Percentiles rank a stretch among this genome's conserved stretches.
phyloP scores from a whole-genome alignment of 768 basidiomycete genomes.

The Naganishia vaughanmartiniae region DNA sequence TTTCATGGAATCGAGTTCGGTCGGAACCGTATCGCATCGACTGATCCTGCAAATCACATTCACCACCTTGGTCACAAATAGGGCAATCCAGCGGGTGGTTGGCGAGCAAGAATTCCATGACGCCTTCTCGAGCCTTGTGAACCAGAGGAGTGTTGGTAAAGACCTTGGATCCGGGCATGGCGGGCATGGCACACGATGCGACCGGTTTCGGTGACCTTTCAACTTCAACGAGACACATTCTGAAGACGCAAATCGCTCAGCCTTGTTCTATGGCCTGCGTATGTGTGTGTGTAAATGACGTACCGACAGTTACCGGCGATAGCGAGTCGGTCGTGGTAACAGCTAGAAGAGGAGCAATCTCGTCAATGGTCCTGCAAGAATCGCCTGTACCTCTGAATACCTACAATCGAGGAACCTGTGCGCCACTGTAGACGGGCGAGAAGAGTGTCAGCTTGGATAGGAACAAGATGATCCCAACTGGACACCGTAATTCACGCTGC shows the following conservation, averaged over 20 bases:
- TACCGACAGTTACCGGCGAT: constrained; percentile 93
- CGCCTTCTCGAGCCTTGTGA: constrained; percentile 69
- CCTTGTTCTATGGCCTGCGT: background rate
- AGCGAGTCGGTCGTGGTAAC: constrained; percentile 65
- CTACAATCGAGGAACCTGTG: constrained; percentile 50
- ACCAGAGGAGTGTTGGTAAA: constrained; percentile 84
- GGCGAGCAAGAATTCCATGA: constrained; percentile 97
- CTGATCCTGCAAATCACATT: constrained; percentile 98
- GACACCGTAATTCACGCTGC: constrained; percentile 56
- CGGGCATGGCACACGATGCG: constrained; percentile 96
- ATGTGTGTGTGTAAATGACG: background rate
- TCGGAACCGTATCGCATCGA: constrained; percentile 99
- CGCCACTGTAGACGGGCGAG: constrained; percentile 68
- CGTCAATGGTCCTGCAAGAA: constrained; percentile 54
- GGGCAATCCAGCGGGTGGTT: constrained; percentile 99
- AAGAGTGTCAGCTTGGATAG: constrained; percentile 52
- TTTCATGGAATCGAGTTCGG: constrained; percentile 96
- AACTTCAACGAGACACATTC: constrained; percentile 94
- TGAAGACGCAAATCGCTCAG: background rate
- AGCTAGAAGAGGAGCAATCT: constrained; percentile 33
- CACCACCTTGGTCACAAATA: constrained; percentile 97
- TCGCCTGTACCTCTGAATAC: constrained; percentile 36
- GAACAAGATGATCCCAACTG: constrained; percentile 26
- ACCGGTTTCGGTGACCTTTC: constrained; percentile 91
- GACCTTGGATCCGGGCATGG: constrained; percentile 88